Percentiles rank a stretch among this genome's conserved stretches.
Conservation (phyloP, 495 filamentous ascomycete species). For the Evansstolkia leycettana region DNA sequence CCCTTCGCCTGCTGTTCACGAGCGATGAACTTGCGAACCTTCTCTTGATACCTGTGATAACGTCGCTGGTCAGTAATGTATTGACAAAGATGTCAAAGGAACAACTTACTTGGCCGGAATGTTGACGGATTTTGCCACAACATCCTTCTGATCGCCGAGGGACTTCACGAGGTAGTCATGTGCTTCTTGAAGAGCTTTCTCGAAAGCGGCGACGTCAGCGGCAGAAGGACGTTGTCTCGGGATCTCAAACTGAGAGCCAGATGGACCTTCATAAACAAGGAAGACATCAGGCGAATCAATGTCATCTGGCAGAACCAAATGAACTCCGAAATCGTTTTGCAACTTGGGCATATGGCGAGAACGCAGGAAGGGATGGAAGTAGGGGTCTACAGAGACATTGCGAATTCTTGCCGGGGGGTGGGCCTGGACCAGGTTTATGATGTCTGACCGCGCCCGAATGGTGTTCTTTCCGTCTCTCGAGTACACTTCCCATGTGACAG, state of each 20-base stretch:
- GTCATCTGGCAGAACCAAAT: slow-evolving; percentile 61
- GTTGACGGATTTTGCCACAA: slow-evolving; percentile 51
- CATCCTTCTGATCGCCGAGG: slow-evolving; percentile 58
- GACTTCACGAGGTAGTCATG: slow-evolving; percentile 55
- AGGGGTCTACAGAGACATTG: slow-evolving; percentile 64
- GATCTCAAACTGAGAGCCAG: slow-evolving; percentile 49
- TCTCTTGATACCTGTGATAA: slow-evolving; percentile 47
- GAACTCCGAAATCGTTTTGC: slow-evolving; percentile 64
- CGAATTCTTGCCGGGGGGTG: slow-evolving; percentile 68
- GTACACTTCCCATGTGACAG: slow-evolving; percentile 70
- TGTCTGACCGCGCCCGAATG: slow-evolving; percentile 67
- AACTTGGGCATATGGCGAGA: slow-evolving; percentile 50
- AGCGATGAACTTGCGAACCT: slow-evolving; percentile 63
- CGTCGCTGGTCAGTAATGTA: slow-evolving; percentile 1
- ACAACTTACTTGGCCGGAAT: slow-evolving; percentile 56
- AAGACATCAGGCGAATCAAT: slow-evolving; percentile 54
- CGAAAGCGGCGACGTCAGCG: slow-evolving; percentile 49
- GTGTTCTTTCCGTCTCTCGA: slow-evolving; percentile 72
- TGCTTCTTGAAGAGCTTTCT: slow-evolving; percentile 59
- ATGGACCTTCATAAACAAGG: slow-evolving; percentile 70
- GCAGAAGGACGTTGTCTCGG: slow-evolving; percentile 49
- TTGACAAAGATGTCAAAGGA: background rate
- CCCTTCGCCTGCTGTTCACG: slow-evolving; percentile 59
- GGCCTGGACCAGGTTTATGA: slow-evolving; percentile 64
- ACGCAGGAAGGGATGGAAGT: slow-evolving; percentile 70